Conservation (phyloP, 805 yeast species). For the Clavispora carvajalis region DNA sequence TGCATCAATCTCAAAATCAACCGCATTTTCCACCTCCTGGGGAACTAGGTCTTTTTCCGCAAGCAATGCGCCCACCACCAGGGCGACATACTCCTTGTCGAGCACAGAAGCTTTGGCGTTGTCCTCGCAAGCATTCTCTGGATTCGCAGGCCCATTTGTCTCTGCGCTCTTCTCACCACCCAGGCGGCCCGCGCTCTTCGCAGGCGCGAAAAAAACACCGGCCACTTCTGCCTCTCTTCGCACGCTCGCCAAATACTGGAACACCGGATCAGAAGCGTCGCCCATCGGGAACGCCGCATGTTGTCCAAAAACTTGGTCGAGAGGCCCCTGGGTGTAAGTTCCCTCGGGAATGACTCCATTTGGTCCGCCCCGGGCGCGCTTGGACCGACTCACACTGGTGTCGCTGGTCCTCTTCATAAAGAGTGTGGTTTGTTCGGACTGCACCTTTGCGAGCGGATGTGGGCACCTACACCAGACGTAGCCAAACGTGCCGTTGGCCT, state of each 20-base stretch:
- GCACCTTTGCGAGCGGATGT: background rate
- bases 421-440: background rate
- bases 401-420: background rate
- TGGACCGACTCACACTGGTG: background rate
- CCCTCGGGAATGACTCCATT: background rate
- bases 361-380: background rate
- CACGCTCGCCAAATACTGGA: conserved; percentile 23
- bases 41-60: background rate
- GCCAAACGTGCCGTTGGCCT: too few relatives aligned
- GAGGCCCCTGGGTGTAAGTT: conserved; percentile 17
- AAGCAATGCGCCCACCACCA: conserved; percentile 1
- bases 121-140: too few relatives aligned
- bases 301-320: conserved; percentile 27
- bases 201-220: background rate
- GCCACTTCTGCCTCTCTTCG: conserved; percentile 25
- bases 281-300: conserved; percentile 23
- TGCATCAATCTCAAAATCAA: conserved; percentile 7
- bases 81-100: conserved; percentile 1
- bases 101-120: background rate
- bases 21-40: conserved; percentile 7
- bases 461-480: too few relatives aligned
- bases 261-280: conserved; percentile 14
- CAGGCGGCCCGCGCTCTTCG: background rate
- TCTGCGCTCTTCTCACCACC: background rate
- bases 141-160: too few relatives aligned